phyloP scores from a whole-genome alignment of 768 basidiomycete species.

The Paxillus rubicundulus region DNA sequence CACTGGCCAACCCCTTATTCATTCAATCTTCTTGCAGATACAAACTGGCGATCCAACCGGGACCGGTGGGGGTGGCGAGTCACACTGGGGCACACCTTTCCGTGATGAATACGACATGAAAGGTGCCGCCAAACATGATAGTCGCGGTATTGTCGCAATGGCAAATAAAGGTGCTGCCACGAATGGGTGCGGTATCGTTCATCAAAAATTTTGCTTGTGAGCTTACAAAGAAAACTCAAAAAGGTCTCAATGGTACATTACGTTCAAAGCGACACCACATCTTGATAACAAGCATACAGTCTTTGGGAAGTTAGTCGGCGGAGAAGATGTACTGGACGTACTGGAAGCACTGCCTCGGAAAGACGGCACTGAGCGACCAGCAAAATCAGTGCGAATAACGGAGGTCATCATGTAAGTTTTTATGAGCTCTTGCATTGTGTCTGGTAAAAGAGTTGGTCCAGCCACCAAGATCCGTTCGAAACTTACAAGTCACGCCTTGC shows the following conservation, averaged over 20 bases:
- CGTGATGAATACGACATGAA: constrained; percentile 90
- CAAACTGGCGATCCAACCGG: constrained; percentile 98
- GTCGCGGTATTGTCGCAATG: constrained; percentile 87
- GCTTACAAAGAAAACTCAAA: constrained; percentile 1
- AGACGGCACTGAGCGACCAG: constrained; percentile 82
- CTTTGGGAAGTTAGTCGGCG: constrained; percentile 95
- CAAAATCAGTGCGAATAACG: constrained; percentile 81
- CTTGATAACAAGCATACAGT: constrained; percentile 95
- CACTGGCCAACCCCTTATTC: neutral
- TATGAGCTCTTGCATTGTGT: neutral
- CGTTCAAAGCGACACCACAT: constrained; percentile 79
- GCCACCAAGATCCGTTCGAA: constrained; percentile 94
- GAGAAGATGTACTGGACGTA: constrained; percentile 83
- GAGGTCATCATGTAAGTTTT: constrained; percentile 77
- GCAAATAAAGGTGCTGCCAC: constrained; percentile 92
- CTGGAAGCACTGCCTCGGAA: constrained; percentile 81
- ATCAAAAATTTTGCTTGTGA: neutral
- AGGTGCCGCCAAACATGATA: constrained; percentile 84
- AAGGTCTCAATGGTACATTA: constrained; percentile 92
- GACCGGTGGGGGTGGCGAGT: constrained; percentile 90
- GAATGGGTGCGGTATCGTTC: constrained; percentile 57
- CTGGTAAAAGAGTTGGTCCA: constrained; percentile 29
- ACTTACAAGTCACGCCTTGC: constrained; percentile 82
- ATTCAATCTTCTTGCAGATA: constrained; percentile 49
- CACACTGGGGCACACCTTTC: constrained; percentile 94